Conservation (phyloP, 2,329 filamentous ascomycete species). For the Acrocalymma vagum region DNA sequence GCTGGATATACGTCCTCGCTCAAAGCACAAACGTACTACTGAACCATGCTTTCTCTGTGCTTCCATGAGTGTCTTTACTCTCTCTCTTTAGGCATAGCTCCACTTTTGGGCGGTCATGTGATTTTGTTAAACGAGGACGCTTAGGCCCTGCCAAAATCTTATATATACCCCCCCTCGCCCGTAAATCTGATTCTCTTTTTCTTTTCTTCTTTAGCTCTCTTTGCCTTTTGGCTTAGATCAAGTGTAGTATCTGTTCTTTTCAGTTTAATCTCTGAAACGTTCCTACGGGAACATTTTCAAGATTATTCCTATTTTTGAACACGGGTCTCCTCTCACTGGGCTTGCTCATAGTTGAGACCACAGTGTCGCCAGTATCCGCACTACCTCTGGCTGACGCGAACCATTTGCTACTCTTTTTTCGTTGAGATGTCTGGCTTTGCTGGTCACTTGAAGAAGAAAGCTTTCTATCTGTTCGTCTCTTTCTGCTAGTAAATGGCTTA, state of each 20-base stretch:
- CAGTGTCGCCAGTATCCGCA: constrained; percentile 26
- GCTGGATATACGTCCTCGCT: too few relatives aligned
- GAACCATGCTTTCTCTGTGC: too few relatives aligned
- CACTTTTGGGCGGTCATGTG: too few relatives aligned
- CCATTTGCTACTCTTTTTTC: constrained; percentile 65
- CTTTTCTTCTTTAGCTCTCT: neutral
- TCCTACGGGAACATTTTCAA: constrained; percentile 14
- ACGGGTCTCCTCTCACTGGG: constrained; percentile 17
- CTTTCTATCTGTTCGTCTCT: too few relatives aligned
- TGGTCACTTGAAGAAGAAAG: constrained; percentile 68
- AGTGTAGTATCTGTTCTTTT: constrained; percentile 14
- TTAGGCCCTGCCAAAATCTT: too few relatives aligned
- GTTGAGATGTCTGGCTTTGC: constrained; percentile 64
- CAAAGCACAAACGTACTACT: too few relatives aligned
- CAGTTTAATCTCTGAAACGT: constrained; percentile 18
- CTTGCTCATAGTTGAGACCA: constrained; percentile 26
- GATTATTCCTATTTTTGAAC: constrained; percentile 29
- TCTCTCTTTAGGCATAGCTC: too few relatives aligned
- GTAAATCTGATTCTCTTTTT: too few relatives aligned
- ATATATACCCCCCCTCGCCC: too few relatives aligned
- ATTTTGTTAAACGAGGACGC: too few relatives aligned
- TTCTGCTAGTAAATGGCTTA: too few relatives aligned
- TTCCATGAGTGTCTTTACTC: too few relatives aligned
- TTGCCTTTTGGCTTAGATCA: constrained; percentile 5
- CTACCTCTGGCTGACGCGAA: constrained; percentile 28